Conservation (phyloP, 139 green algal species). For the Chlorella sp. region DNA sequence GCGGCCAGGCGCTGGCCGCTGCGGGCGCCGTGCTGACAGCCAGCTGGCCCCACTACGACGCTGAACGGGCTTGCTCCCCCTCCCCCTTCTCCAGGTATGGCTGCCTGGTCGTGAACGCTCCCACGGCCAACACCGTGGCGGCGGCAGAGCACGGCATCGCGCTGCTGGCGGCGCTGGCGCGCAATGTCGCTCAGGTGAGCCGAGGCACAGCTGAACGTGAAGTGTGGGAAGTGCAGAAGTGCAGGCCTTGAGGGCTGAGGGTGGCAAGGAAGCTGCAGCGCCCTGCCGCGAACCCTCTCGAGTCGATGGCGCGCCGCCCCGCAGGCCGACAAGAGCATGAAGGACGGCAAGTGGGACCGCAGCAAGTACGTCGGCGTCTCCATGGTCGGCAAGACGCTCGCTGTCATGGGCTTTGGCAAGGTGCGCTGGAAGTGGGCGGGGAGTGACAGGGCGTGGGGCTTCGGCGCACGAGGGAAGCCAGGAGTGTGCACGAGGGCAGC, state of each 20-base stretch:
- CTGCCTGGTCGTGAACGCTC: slow-evolving; percentile 97
- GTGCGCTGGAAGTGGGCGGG: slow-evolving; percentile 29
- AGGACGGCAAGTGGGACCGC: slow-evolving; percentile 88
- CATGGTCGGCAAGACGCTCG: slow-evolving; percentile 92
- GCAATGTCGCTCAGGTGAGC: slow-evolving; percentile 76
- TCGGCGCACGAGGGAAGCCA: too few species aligned
- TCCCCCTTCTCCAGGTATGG: slow-evolving; percentile 48
- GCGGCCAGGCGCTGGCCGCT: too few species aligned
- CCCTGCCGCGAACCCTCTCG: neutral
- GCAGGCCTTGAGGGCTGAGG: too few species aligned
- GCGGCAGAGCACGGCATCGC: slow-evolving; percentile 97
- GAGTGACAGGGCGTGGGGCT: too few species aligned
- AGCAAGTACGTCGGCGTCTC: slow-evolving; percentile 84
- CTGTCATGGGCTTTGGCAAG: slow-evolving; percentile 97
- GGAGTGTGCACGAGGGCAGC: too few species aligned
- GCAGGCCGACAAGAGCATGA: slow-evolving; percentile 88
- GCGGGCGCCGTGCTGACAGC: neutral
- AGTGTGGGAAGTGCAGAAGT: too few species aligned
- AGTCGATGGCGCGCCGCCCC: neutral
- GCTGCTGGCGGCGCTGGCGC: slow-evolving; percentile 83
- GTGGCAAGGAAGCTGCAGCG: too few species aligned
- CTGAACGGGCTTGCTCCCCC: neutral
- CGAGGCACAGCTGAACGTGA: too few species aligned
- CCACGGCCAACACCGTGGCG: slow-evolving; percentile 96
- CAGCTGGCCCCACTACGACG: neutral